Percentiles rank a stretch among this genome's conserved stretches.
Conservation (phyloP, 768 basidiomycete genomes). For the Kwoniella dendrophila region DNA sequence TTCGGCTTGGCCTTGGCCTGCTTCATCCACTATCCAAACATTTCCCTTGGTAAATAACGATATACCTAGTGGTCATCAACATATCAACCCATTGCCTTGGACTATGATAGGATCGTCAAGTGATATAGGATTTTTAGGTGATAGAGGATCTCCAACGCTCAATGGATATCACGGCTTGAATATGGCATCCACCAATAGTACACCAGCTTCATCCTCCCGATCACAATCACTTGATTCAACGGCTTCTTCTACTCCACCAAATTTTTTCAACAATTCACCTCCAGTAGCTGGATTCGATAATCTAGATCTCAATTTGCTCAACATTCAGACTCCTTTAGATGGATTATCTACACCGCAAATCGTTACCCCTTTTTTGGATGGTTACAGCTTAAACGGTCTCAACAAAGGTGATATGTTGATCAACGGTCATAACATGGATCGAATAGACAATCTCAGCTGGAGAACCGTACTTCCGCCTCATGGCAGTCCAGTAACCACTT, state of each 20-base stretch:
- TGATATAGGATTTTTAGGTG: neutral
- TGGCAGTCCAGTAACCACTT: neutral
- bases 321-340: neutral
- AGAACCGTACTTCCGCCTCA: neutral
- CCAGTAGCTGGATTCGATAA: neutral
- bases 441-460: neutral
- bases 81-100: conserved; percentile 17
- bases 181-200: neutral
- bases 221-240: conserved; percentile 4
- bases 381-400: no score
- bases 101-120: conserved; percentile 16
- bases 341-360: neutral
- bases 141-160: neutral
- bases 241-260: conserved; percentile 1
- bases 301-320: neutral
- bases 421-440: neutral
- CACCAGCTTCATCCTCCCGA: conserved; percentile 3
- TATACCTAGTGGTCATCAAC: neutral
- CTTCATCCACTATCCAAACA: neutral
- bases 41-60: no score
- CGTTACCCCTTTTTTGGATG: no score
- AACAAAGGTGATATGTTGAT: no score
- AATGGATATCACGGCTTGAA: neutral
- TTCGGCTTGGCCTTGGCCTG: conserved; percentile 18
- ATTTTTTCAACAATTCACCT: neutral